Conservation (phyloP, 1,284 basidiomycete genomes). For the Tremellales sp. region DNA sequence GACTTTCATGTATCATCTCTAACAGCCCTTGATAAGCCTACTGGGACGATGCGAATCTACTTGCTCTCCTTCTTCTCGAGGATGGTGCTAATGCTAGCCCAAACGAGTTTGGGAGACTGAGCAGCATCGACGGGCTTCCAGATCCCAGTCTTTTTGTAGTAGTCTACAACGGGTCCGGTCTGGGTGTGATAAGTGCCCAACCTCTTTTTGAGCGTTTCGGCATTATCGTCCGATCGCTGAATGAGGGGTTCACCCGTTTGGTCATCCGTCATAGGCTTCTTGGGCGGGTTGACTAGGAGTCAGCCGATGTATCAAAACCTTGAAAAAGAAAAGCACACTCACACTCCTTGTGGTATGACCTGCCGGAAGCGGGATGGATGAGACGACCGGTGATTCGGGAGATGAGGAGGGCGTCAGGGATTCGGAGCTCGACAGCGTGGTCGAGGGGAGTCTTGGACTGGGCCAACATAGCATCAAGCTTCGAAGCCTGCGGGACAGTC, state of each 20-base stretch:
- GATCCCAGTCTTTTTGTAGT: constrained; percentile 86
- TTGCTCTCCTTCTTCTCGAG: constrained; percentile 4
- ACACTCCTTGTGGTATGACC: constrained; percentile 96
- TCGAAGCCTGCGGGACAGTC: constrained; percentile 95
- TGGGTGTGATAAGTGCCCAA: constrained; percentile 80
- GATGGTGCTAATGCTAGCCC: constrained; percentile 16
- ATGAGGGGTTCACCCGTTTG: constrained; percentile 91
- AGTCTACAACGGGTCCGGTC: constrained; percentile 93
- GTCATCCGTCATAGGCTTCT: constrained; percentile 91
- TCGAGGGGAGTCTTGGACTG: constrained; percentile 80
- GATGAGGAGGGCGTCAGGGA: constrained; percentile 92
- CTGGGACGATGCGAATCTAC: too few relatives aligned
- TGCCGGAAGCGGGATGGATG: constrained; percentile 82
- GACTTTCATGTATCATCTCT: not conserved
- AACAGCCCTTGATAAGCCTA: too few relatives aligned
- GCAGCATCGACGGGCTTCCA: constrained; percentile 90
- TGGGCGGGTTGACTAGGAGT: constrained; percentile 71
- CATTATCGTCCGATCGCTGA: constrained; percentile 88
- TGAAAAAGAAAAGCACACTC: constrained; percentile 46
- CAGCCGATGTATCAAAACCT: not conserved
- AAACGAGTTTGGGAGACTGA: constrained; percentile 70
- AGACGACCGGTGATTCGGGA: constrained; percentile 95
- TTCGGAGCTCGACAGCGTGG: constrained; percentile 85
- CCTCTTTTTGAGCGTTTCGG: constrained; percentile 87
- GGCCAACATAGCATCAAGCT: constrained; percentile 87